Conservation (phyloP, 306 rosid species). For the Glycyrrhiza uralensis region DNA sequence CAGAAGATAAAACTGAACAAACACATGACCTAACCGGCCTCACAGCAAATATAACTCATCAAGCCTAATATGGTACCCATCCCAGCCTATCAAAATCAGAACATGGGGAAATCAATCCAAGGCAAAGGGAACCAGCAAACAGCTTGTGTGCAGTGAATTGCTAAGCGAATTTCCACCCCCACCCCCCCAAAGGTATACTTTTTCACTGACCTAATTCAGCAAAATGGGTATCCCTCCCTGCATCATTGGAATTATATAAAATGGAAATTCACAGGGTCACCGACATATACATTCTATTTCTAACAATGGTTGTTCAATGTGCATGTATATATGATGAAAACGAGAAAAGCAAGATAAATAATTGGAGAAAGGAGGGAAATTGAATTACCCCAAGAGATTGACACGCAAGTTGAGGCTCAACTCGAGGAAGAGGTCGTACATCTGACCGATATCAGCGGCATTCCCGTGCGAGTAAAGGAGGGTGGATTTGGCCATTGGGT, state of each 20-base stretch:
- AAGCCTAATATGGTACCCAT: not conserved
- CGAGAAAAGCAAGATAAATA: not conserved
- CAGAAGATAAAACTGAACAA: not conserved
- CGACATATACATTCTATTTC: not conserved
- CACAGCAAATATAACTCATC: not conserved
- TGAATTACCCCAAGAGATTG: constrained; percentile 63
- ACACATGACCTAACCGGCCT: not conserved
- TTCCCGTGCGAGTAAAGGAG: constrained; percentile 78
- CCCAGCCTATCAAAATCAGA: constrained; percentile 12
- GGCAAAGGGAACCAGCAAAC: not conserved
- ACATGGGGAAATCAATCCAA: not conserved
- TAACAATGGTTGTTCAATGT: not conserved
- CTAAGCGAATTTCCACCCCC: not conserved
- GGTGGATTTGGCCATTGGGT: constrained; percentile 74
- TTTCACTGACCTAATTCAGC: not conserved
- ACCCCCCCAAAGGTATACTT: not conserved
- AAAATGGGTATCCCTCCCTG: not conserved
- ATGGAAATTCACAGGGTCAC: constrained; percentile 2
- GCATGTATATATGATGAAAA: not conserved
- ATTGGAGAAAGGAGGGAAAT: not conserved
- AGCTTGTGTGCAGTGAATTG: not conserved
- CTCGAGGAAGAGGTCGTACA: constrained; percentile 71
- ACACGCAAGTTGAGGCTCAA: constrained; percentile 60
- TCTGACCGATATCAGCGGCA: constrained; percentile 76
- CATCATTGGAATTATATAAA: not conserved